These are phyloP conservation scores for Platismatia glauca DNA, from an alignment of 495 filamentous ascomycete genomes.

Conservation along the genomic window DNA sequence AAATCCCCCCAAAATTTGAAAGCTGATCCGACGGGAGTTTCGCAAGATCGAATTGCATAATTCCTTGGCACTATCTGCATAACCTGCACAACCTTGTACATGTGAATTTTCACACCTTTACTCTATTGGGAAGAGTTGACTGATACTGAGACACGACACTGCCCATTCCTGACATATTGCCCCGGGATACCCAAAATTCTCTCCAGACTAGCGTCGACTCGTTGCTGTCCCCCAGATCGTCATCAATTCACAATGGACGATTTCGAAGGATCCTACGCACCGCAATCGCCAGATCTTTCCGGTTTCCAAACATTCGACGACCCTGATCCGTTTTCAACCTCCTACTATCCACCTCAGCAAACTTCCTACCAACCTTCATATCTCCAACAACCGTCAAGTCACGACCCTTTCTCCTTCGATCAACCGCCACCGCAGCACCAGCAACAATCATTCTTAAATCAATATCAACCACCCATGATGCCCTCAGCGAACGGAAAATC, in stretches of 20 bases:
- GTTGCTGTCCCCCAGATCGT: not conserved
- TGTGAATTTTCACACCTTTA: not conserved
- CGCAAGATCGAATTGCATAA: not conserved
- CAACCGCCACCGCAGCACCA: slow-evolving; percentile 3
- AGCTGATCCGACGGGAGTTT: not conserved
- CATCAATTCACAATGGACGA: slow-evolving; percentile 35
- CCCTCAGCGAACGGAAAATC: slow-evolving; percentile 23
- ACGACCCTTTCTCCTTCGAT: slow-evolving; percentile 14
- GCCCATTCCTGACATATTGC: not conserved
- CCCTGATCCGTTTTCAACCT: slow-evolving; percentile 30
- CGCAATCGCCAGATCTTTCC: slow-evolving; percentile 40
- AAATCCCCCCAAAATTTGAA: slow-evolving; percentile 23
- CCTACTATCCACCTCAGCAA: slow-evolving; percentile 23
- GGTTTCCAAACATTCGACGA: slow-evolving; percentile 39
- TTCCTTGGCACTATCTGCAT: not conserved
- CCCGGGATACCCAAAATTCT: not conserved
- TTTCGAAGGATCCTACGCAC: slow-evolving; percentile 37
- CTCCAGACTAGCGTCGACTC: not conserved
- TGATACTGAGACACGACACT: not conserved
- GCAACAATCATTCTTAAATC: slow-evolving; percentile 10
- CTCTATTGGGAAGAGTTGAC: slow-evolving; percentile 1
- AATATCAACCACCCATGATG: slow-evolving; percentile 22
- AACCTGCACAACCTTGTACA: not conserved
- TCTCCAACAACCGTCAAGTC: slow-evolving; percentile 11
- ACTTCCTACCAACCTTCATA: slow-evolving; percentile 18